These are phyloP conservation scores for Triticum aestivum DNA, from an alignment of 176 grass and related monocot genomes.

Conservation along the genomic window DNA sequence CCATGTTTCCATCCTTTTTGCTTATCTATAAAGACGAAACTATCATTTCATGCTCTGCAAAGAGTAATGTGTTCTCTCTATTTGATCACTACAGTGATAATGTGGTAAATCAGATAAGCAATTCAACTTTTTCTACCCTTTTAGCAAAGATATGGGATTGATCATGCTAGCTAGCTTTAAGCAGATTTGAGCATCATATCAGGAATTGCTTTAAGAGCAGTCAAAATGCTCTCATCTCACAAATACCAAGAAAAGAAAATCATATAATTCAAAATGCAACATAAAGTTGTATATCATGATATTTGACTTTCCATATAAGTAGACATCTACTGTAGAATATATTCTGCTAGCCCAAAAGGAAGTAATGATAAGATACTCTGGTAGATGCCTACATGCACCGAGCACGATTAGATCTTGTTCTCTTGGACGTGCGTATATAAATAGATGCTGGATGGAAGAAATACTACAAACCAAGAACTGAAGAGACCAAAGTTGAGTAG, in stretches of 20 bases:
- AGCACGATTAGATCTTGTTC: background rate
- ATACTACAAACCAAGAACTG: background rate
- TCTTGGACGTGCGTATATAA: background rate
- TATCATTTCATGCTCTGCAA: background rate
- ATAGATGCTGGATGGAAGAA: background rate
- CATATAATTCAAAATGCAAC: background rate
- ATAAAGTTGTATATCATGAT: background rate
- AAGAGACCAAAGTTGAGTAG: background rate
- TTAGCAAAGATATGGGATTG: background rate
- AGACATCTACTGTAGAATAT: background rate
- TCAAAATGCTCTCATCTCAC: background rate
- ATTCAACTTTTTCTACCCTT: background rate
- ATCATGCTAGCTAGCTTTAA: background rate
- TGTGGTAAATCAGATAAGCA: background rate
- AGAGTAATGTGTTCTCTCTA: background rate
- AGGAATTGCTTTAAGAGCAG: background rate
- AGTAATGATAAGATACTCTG: background rate
- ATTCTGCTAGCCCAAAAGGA: background rate
- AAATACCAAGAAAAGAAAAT: background rate
- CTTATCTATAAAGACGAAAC: conserved; percentile 35
- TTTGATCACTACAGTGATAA: background rate
- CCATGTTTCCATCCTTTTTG: too few relatives aligned
- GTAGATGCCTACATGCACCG: background rate
- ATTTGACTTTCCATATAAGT: background rate
- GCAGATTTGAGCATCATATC: background rate